phyloP scores from a whole-genome alignment of 2,329 filamentous ascomycete species.

The Trichoderma atroviride region DNA sequence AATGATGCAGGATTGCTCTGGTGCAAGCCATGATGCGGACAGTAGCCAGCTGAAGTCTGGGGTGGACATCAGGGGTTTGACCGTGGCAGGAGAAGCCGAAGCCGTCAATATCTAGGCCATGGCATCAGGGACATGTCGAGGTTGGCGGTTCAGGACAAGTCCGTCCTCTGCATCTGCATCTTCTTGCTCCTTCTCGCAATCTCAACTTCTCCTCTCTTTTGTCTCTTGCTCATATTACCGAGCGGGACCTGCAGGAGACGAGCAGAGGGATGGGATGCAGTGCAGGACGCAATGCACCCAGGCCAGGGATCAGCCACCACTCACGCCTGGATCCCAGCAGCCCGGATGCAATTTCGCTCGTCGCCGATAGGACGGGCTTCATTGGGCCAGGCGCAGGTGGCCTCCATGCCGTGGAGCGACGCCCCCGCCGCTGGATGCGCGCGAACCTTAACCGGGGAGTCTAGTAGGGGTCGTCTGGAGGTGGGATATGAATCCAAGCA shows the following conservation, averaged over 20 bases:
- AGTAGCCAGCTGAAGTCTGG: neutral
- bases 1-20: neutral
- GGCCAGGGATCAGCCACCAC: conserved; percentile 3
- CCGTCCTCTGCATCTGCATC: neutral
- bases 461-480: conserved; percentile 2
- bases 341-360: conserved; percentile 18
- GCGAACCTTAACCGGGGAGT: conserved; percentile 7
- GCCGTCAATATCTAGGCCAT: neutral
- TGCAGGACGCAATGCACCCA: neutral
- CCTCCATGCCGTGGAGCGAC: neutral
- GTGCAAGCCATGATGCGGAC: neutral
- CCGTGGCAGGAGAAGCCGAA: neutral
- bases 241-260: neutral
- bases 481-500: neutral
- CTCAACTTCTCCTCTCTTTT: neutral
- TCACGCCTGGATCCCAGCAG: neutral
- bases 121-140: neutral
- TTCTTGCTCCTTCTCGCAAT: neutral
- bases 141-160: neutral
- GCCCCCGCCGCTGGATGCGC: neutral
- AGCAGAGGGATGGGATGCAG: neutral
- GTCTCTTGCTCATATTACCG: neutral
- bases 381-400: neutral
- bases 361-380: conserved; percentile 19
- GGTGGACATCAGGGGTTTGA: neutral